Evolutionary conservation across 495 filamentous ascomycete species (phyloP), one percentile per base, ranked within the genome.

Genomic region (Hypoxylon fragiforme): DNA sequence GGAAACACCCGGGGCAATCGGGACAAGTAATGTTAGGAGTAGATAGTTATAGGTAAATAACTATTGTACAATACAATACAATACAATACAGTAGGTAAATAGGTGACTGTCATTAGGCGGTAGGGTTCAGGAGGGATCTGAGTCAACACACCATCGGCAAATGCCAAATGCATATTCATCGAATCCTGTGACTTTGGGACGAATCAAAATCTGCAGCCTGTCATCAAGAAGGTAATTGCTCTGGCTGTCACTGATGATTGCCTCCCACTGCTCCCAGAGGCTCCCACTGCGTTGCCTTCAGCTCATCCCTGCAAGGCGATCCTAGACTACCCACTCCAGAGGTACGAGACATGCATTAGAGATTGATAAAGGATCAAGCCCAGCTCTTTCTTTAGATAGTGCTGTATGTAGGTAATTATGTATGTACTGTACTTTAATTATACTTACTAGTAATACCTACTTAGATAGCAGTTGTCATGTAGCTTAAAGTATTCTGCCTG

Each of bases 131-230:
- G 50, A 55, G 55, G 57, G 58, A 62, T 62, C 58, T 56, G 47
- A 62, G 58, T 62, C 58, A 62, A 62, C 58, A 41, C 58, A 62
- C 58, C 58, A 62, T 55, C 58, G 58, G 58, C 58, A 62, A 62
- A 62, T 62, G 42, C 58, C 52, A 62, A 56, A 56, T 62, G 42
- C 58, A 53, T 50, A 41, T 53, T 52, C 58, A 56, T 52, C 26
- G 58, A 48, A 52, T 62, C 47, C 43, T 48, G 13, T 43, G 16
- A 39, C 12, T 22, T 49, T 31, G 43, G 46, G 48, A 53, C 52
- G 52, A 62, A 56, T 62, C 50, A 61, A 40, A 30, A 11, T 2
- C 19, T 20, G 18, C 13, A 24, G 18, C 4, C 22, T 30, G 28
- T 34, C 26, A 20, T 44, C 28, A 28, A 22, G 11, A 13, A 14